A percentile compares a stretch with the other conserved stretches of the same genome.
Evolutionary conservation across 345 rosid genomes (phyloP).

Genomic region (Citrus mangshanensis): DNA sequence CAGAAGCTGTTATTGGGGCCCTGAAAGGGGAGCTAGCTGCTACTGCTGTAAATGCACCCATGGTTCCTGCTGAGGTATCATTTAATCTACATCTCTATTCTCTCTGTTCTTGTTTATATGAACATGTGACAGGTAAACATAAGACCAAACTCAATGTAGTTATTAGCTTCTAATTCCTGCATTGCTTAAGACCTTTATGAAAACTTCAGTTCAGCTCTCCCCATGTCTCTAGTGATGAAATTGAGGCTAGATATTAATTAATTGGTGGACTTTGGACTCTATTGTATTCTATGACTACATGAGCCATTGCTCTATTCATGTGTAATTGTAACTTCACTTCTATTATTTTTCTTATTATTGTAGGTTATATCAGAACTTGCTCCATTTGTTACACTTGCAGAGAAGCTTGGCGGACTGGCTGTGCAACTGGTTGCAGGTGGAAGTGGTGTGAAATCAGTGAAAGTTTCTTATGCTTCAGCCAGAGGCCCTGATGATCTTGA

Average conservation of each 20-base stretch:
- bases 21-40: conserved; percentile 36
- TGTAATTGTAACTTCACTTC: neutral
- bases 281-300: neutral
- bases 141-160: neutral
- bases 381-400: conserved; percentile 55
- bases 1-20: conserved; percentile 38
- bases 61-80: conserved; percentile 35
- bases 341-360: conserved; percentile 1
- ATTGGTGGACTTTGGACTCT: neutral
- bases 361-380: conserved; percentile 59
- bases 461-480: conserved; percentile 55
- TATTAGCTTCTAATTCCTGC: neutral
- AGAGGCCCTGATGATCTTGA: conserved; percentile 73
- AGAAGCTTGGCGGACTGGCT: conserved; percentile 63
- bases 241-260: neutral
- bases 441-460: conserved; percentile 57
- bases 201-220: neutral
- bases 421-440: conserved; percentile 73
- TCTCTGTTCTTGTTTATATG: neutral
- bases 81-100: neutral
- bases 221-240: neutral
- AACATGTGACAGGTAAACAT: neutral
- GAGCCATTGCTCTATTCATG: neutral
- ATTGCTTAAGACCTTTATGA: neutral
- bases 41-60: conserved; percentile 38